A percentile compares a stretch with the other conserved stretches of the same genome.
These are phyloP conservation scores for Trichoderma citrinoviride DNA, from an alignment of 2,329 filamentous ascomycete species.

Conservation along the genomic window DNA sequence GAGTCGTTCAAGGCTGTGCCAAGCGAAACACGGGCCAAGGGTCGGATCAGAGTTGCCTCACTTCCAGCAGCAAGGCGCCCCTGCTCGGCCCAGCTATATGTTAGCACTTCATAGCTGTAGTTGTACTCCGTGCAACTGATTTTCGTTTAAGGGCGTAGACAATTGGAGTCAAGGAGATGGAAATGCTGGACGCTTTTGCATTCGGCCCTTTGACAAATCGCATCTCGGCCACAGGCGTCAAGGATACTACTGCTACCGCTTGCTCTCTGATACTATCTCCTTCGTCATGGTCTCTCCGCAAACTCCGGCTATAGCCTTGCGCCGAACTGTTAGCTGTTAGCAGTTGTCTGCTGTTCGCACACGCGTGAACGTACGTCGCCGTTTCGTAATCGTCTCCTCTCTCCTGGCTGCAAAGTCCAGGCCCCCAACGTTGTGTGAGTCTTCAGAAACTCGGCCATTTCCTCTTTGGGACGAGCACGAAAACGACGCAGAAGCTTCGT, in stretches of 20 bases:
- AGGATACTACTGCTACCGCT: too few relatives aligned
- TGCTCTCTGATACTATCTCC: too few relatives aligned
- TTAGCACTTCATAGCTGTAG: too few relatives aligned
- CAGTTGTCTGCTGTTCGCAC: not conserved
- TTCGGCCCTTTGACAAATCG: too few relatives aligned
- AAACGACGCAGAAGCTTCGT: conserved; percentile 10
- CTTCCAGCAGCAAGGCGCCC: not conserved
- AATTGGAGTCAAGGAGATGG: too few relatives aligned
- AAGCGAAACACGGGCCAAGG: conserved; percentile 1
- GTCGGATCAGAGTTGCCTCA: conserved; percentile 3
- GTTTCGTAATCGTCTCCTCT: conserved; percentile 14
- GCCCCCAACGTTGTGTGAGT: conserved; percentile 15
- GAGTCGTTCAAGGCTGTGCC: not conserved
- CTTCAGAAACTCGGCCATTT: conserved; percentile 10
- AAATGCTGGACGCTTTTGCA: too few relatives aligned
- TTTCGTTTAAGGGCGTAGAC: too few relatives aligned
- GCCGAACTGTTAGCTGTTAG: not conserved
- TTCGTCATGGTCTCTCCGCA: too few relatives aligned
- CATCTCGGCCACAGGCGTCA: too few relatives aligned
- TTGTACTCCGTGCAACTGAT: too few relatives aligned
- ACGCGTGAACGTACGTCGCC: conserved; percentile 7
- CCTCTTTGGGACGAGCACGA: conserved; percentile 16
- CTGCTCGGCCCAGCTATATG: not conserved
- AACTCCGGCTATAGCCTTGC: too few relatives aligned
- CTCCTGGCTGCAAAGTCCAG: not conserved